These are phyloP conservation scores for Trichoderma asperelloides DNA, from an alignment of 495 filamentous ascomycete species.

Conservation along the genomic window DNA sequence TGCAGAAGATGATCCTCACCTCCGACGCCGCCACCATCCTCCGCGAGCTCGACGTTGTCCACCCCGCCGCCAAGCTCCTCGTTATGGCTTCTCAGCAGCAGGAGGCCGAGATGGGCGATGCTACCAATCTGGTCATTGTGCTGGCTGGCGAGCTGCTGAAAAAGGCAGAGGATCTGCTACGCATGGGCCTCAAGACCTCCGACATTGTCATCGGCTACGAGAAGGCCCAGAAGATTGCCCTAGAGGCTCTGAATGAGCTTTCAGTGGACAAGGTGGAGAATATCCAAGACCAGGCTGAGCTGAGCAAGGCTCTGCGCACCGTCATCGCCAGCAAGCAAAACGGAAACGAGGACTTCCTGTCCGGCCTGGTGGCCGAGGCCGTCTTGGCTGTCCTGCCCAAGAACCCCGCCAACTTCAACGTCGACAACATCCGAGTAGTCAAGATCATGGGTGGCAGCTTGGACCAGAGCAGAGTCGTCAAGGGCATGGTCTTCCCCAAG, in stretches of 20 bases:
- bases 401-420: conserved; percentile 97
- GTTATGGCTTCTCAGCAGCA: conserved; percentile 99
- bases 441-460: conserved; percentile 99
- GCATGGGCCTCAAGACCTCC: conserved; percentile 92
- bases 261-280: conserved; percentile 86
- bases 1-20: conserved; percentile 99
- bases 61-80: conserved; percentile 95
- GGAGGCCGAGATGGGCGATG: conserved; percentile 98
- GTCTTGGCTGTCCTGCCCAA: conserved; percentile 92
- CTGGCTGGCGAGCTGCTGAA: conserved; percentile 91
- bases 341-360: conserved; percentile 81
- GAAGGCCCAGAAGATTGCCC: conserved; percentile 79
- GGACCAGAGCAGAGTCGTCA: conserved; percentile 87
- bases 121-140: conserved; percentile 94
- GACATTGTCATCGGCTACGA: conserved; percentile 96
- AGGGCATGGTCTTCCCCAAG: conserved; percentile 95
- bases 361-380: conserved; percentile 81
- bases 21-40: conserved; percentile 97
- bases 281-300: conserved; percentile 64
- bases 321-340: conserved; percentile 95
- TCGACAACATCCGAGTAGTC: conserved; percentile 97
- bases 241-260: conserved; percentile 79
- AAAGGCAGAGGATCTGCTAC: conserved; percentile 92
- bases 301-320: conserved; percentile 91
- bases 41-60: conserved; percentile 94